Evolutionary conservation across 331 rosid genomes (phyloP), one percentile per base, ranked within the genome.

Genomic region (Pyrus hybrid): DNA sequence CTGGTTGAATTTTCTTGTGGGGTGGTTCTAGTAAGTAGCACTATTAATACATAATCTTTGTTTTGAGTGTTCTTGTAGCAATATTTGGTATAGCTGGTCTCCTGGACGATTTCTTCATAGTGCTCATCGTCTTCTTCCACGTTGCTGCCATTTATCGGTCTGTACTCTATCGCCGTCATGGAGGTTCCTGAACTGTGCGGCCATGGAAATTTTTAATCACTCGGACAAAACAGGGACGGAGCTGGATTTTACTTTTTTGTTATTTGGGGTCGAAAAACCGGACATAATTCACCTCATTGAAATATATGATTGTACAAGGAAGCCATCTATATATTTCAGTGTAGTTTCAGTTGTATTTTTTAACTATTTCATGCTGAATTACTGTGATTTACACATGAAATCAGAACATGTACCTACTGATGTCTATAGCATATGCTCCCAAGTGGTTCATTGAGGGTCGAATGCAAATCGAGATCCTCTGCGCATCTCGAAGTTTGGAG

Each of bases 101-200:
- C 29, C 22, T 94, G 78, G 99, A 94, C 82, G 99, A 94, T 85
- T 63, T 84, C 71, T 76, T 92, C 65, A 72, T 94, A 75, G 79
- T 54, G 72, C 88, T 94, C 13, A 73, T 90, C 22, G 89, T 87
- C 83, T 86, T 86, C 86, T 92, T 94, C 63, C 89, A 94, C 74
- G 67, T 92, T 74, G 92, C 97, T 77, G 85, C 99, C 54, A 72
- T 92, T 35, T 94, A 90, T 75, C 88, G 93, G 78, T 86, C 95
- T 0, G 88, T 92, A 17, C 97, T 92, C 62, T 83, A 87, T 77
- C 21, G 3, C 66, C 95, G 97, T 22, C 92, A 87, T 22, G 93
- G 96, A 28, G 97, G 96, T 79, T 76, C 90, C 49, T 88, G 80
- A 86, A 22, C 23, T 47, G 56, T 21, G 16, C 51, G 6, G 63